phyloP scores from a whole-genome alignment of 2,329 filamentous ascomycete species.

The Aspergillus brunneoviolaceus region DNA sequence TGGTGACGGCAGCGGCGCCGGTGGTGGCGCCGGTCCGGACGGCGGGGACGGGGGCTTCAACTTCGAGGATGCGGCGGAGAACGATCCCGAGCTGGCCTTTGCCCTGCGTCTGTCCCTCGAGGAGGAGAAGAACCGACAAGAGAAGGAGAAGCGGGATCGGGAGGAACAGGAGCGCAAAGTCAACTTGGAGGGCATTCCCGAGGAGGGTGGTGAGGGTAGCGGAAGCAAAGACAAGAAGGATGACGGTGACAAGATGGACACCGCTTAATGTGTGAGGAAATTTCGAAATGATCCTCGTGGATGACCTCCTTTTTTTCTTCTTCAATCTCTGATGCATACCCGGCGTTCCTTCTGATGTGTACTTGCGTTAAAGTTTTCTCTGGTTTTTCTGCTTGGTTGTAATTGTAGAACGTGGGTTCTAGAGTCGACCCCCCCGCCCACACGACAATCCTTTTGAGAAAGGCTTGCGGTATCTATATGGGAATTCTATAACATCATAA shows the following conservation, averaged over 20 bases:
- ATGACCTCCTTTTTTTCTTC: slow-evolving; percentile 19
- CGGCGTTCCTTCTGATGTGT: slow-evolving; percentile 28
- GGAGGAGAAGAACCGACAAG: slow-evolving; percentile 91
- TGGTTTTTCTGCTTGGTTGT: slow-evolving; percentile 17
- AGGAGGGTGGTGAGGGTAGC: slow-evolving; percentile 69
- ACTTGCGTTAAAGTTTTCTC: slow-evolving; percentile 8
- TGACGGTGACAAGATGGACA: slow-evolving; percentile 83
- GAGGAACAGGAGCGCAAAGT: slow-evolving; percentile 71
- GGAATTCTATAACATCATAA: background rate
- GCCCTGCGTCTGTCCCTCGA: slow-evolving; percentile 97
- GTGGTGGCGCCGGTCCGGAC: slow-evolving; percentile 45
- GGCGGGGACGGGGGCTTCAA: slow-evolving; percentile 61
- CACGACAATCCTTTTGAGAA: background rate
- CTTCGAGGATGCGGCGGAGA: slow-evolving; percentile 80
- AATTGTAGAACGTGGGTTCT: slow-evolving; percentile 20
- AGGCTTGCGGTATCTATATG: background rate
- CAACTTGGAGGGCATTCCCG: slow-evolving; percentile 76
- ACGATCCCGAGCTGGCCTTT: slow-evolving; percentile 87
- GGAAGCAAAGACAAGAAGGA: slow-evolving; percentile 56
- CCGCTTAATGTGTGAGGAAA: slow-evolving; percentile 57
- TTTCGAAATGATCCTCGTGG: slow-evolving; percentile 19
- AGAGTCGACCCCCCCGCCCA: background rate
- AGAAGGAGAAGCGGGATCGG: slow-evolving; percentile 76
- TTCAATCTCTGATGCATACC: slow-evolving; percentile 34
- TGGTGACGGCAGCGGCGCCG: slow-evolving; percentile 68